Evolutionary conservation across 495 filamentous ascomycete genomes (phyloP).

Genomic region (Recurvomyces mirabilis): DNA sequence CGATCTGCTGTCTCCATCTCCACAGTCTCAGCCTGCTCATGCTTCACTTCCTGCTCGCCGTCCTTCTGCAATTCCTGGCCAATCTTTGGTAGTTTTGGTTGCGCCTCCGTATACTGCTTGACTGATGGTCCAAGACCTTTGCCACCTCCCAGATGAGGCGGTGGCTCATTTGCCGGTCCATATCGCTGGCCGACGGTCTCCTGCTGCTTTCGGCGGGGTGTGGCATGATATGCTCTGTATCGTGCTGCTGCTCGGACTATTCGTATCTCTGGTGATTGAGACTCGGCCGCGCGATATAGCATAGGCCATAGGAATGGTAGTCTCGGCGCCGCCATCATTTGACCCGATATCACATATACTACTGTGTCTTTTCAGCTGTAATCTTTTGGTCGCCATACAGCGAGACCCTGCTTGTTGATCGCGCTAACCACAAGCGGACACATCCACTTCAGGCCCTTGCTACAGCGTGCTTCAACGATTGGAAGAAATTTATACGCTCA

Average conservation of each 20-base stretch:
- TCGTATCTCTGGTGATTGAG: slow-evolving; percentile 10
- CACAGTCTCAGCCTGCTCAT: slow-evolving; percentile 1
- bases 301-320: slow-evolving; percentile 33
- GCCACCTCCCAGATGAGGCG: slow-evolving; percentile 24
- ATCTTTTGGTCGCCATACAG: too few species aligned
- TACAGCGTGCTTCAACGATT: too few species aligned
- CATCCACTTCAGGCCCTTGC: too few species aligned
- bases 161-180: slow-evolving; percentile 55
- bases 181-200: slow-evolving; percentile 36
- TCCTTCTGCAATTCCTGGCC: slow-evolving; percentile 11
- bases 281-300: slow-evolving; percentile 21
- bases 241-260: slow-evolving; percentile 5
- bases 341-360: background rate
- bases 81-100: slow-evolving; percentile 22
- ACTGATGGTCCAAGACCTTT: slow-evolving; percentile 12
- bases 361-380: background rate
- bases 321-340: slow-evolving; percentile 26
- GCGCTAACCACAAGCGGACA: too few species aligned
- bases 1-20: slow-evolving; percentile 14
- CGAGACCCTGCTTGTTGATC: too few species aligned
- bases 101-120: slow-evolving; percentile 16
- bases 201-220: slow-evolving; percentile 15
- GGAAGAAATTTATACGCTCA: too few species aligned
- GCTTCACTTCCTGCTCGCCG: slow-evolving; percentile 10
- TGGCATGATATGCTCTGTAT: slow-evolving; percentile 22